A percentile compares a stretch with the other conserved stretches of the same genome.
Conservation (phyloP, 768 basidiomycete species). For the Polyporus arcularius region DNA sequence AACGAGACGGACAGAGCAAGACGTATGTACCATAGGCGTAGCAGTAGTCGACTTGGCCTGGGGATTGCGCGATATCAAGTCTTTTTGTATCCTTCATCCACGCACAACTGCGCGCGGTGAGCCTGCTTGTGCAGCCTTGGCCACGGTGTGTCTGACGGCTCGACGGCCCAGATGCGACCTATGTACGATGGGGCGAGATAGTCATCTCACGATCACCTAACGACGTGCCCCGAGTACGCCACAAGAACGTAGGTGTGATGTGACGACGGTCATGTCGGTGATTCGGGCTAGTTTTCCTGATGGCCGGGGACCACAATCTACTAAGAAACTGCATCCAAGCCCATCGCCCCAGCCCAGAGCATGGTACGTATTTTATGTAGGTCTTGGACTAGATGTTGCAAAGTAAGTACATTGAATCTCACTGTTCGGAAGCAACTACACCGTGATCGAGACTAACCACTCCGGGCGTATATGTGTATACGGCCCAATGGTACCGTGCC, state of each 20-base stretch:
- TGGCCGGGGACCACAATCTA: too few relatives aligned
- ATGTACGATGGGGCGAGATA: too few relatives aligned
- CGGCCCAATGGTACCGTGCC: not conserved
- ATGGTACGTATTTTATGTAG: too few relatives aligned
- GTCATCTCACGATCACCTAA: too few relatives aligned
- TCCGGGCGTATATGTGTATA: not conserved
- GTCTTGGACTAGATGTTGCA: not conserved
- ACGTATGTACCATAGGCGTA: slow-evolving; percentile 16
- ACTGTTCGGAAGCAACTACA: not conserved
- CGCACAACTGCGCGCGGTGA: not conserved
- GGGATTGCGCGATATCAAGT: slow-evolving; percentile 11
- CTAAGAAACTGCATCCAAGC: too few relatives aligned
- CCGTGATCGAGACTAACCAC: not conserved
- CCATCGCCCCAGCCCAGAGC: too few relatives aligned
- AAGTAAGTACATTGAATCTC: not conserved
- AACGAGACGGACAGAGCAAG: slow-evolving; percentile 2
- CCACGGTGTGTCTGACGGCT: not conserved
- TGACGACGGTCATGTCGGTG: too few relatives aligned
- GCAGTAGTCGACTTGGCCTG: slow-evolving; percentile 12
- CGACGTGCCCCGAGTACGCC: too few relatives aligned
- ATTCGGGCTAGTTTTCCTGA: too few relatives aligned
- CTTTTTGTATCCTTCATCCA: slow-evolving; percentile 17
- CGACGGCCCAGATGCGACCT: not conserved
- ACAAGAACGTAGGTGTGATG: too few relatives aligned
- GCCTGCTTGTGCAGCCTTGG: not conserved